Percentiles rank a stretch among this genome's conserved stretches.
Evolutionary conservation across 148 eudicot species (phyloP).

Genomic region (Suaeda aralocaspica): DNA sequence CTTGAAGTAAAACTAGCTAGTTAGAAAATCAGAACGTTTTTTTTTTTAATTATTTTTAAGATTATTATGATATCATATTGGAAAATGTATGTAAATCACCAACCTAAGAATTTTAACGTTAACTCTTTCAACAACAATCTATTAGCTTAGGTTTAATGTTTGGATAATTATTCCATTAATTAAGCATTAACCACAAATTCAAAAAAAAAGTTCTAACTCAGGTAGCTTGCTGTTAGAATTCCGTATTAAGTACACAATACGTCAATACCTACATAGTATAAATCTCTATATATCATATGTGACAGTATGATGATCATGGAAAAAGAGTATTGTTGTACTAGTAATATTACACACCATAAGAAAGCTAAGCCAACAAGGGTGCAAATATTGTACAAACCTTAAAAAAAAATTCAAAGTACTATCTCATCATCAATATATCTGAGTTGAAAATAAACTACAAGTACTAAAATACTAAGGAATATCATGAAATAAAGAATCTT

Average conservation of each 20-base stretch:
- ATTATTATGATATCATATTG: no score
- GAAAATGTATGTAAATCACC: no score
- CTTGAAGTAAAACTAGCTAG: neutral
- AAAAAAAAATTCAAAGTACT: conserved; percentile 1
- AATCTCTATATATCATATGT: neutral
- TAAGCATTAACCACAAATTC: no score
- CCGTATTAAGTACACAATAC: no score
- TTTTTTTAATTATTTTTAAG: no score
- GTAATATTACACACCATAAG: conserved; percentile 17
- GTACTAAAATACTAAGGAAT: conserved; percentile 30
- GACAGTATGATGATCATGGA: neutral
- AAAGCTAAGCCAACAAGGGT: neutral
- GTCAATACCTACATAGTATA: no score
- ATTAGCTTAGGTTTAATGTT: no score
- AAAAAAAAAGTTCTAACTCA: no score
- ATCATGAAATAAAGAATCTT: conserved; percentile 62
- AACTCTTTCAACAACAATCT: no score
- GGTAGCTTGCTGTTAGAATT: no score
- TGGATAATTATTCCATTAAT: no score
- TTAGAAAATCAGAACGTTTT: neutral
- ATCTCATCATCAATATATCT: neutral
- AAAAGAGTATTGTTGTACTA: conserved; percentile 14
- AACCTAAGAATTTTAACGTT: no score
- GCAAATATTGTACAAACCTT: conserved; percentile 23
- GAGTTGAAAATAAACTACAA: neutral